Base-by-base conservation (phyloP, 352 stramenopile genomes). In the Albugo laibachii region DNA sequence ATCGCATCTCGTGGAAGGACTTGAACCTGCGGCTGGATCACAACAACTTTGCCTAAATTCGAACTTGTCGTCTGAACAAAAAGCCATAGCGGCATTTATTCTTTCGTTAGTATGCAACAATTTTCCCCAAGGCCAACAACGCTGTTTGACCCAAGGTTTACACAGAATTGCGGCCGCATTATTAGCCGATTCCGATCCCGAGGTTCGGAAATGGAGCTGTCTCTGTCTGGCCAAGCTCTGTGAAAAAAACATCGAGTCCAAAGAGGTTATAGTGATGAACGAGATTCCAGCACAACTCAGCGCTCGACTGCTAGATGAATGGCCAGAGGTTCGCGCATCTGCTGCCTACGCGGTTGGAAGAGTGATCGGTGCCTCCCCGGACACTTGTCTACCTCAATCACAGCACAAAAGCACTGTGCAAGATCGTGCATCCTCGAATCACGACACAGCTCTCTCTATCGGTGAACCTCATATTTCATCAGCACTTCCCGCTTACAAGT, bases 51-150 rank as follows among this genome's bases (percentile, higher is more conserved):
- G 20, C 8, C 38, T 8, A 8, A 43, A 24, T 43, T 24, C 20
- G 8, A 47, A 65, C 31, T 78, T 94, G 63, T 77, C 75, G 21
- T 57, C 81, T 1, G 73, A 94, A 24, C 94, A 99, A 61, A 92
- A 95, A 45, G 83, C 92, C 5, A 85, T 98, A 63, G 82, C 92
- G 10, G 87, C 92, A 1, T 98, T 98, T 58, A 89, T 98, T 39
- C 67, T 98, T 5, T 91, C 92, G 15, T 75, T 85, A 35, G 95
- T 97, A 57, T 97, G 91, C 62, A 77, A 85, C 47, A 80, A 82
- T 16, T 97, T 96, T 57, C 54, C 68, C 11, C 69, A 82, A 31
- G 95, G 89, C 0, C 94, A 98, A 63, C 77, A 79, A 39, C 88
- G 83, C 50, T 97, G 89, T 49, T 59, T 97, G 15, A 63, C 96